phyloP scores from a whole-genome alignment of 352 stramenopile species.

The Paralagenidium karlingii region DNA sequence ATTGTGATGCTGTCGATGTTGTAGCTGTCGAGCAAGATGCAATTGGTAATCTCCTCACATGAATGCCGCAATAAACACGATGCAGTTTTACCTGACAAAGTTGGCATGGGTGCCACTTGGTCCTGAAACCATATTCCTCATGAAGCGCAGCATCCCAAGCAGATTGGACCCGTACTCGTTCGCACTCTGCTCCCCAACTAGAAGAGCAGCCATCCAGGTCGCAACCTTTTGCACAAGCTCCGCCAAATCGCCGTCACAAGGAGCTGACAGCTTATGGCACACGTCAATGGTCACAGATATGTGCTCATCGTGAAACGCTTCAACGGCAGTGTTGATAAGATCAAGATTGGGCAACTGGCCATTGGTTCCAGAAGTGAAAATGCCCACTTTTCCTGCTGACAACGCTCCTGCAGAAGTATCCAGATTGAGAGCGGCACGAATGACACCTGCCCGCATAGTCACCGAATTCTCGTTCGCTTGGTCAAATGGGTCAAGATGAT shows the following conservation, averaged over 20 bases:
- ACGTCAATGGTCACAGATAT: slow-evolving; percentile 40
- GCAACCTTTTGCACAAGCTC: no score
- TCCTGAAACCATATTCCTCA: slow-evolving; percentile 48
- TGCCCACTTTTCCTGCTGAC: slow-evolving; percentile 19
- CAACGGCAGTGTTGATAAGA: slow-evolving; percentile 68
- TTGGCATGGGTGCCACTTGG: slow-evolving; percentile 53
- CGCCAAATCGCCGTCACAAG: no score
- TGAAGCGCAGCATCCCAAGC: slow-evolving; percentile 67
- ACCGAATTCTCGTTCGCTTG: slow-evolving; percentile 13
- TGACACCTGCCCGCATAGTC: slow-evolving; percentile 58
- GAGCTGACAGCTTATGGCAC: slow-evolving; percentile 9
- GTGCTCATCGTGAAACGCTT: slow-evolving; percentile 24
- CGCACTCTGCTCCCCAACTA: no score
- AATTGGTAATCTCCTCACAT: background rate
- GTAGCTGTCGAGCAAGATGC: slow-evolving; percentile 16
- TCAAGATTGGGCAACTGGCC: slow-evolving; percentile 80
- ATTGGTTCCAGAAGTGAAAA: slow-evolving; percentile 65
- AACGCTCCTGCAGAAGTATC: slow-evolving; percentile 25
- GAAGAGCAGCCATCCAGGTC: no score
- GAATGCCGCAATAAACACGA: background rate
- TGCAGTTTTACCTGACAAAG: slow-evolving; percentile 34
- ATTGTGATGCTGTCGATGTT: slow-evolving; percentile 79
- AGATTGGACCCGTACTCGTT: slow-evolving; percentile 41
- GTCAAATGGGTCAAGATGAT: slow-evolving; percentile 41
- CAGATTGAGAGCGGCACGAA: slow-evolving; percentile 63